These are phyloP conservation scores for Ogataea corticis DNA, from an alignment of 805 yeast species.

Conservation along the genomic window DNA sequence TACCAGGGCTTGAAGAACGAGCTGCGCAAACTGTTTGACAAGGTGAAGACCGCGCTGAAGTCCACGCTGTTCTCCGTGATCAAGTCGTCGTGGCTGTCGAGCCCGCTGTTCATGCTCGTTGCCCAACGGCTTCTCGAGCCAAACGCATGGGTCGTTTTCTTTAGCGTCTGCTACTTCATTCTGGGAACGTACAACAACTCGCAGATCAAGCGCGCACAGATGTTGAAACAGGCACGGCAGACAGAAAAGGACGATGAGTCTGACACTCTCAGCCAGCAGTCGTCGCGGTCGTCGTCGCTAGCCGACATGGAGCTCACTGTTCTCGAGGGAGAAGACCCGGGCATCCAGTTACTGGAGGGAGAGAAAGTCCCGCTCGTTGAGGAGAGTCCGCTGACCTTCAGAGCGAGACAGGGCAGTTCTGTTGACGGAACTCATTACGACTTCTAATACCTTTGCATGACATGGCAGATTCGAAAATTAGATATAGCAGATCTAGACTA, in stretches of 20 bases:
- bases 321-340: slow-evolving; percentile 16
- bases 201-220: slow-evolving; percentile 40
- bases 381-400: not conserved
- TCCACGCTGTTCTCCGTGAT: slow-evolving; percentile 48
- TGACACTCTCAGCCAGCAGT: not conserved
- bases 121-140: slow-evolving; percentile 61
- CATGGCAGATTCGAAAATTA: too few relatives aligned
- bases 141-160: slow-evolving; percentile 65
- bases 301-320: slow-evolving; percentile 14
- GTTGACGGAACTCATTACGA: slow-evolving; percentile 6
- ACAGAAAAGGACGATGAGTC: slow-evolving; percentile 3
- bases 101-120: slow-evolving; percentile 48
- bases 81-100: slow-evolving; percentile 54
- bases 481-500: too few relatives aligned
- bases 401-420: slow-evolving; percentile 15
- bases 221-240: slow-evolving; percentile 6
- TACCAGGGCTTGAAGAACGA: slow-evolving; percentile 18
- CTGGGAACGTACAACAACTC: slow-evolving; percentile 65
- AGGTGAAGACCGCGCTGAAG: slow-evolving; percentile 37
- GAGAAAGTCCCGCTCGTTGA: slow-evolving; percentile 5
- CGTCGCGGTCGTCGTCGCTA: slow-evolving; percentile 6
- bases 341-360: slow-evolving; percentile 1
- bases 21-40: slow-evolving; percentile 8
- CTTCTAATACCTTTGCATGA: slow-evolving; percentile 2
- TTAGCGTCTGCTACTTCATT: slow-evolving; percentile 55